These are phyloP conservation scores for Coniochaeta sp. DNA, from an alignment of 2,329 filamentous ascomycete genomes.

Conservation along the genomic window DNA sequence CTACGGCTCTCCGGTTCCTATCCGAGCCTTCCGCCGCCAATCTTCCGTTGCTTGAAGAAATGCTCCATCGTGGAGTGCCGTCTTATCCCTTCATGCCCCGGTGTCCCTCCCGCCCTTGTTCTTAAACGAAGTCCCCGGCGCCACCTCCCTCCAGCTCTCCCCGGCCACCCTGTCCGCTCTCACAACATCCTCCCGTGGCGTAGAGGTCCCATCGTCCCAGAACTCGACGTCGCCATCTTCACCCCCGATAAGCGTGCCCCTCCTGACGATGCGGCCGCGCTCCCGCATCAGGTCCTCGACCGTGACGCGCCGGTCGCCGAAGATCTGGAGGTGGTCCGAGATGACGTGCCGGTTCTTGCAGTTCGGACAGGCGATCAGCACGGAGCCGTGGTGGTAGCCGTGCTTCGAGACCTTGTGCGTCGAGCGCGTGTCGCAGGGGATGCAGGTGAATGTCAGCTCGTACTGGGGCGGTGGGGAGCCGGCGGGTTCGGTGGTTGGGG, in stretches of 20 bases:
- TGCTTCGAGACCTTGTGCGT: conserved; percentile 85
- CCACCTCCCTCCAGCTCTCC: neutral
- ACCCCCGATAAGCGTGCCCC: conserved; percentile 53
- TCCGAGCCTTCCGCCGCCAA: neutral
- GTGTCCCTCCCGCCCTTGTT: conserved; percentile 3
- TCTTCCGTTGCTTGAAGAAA: neutral
- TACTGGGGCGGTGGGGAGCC: conserved; percentile 59
- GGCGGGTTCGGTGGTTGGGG: conserved; percentile 16
- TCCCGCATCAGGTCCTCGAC: conserved; percentile 72
- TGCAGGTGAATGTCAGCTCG: conserved; percentile 86
- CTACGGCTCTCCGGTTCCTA: neutral
- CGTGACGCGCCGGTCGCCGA: conserved; percentile 62
- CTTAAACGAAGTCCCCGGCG: conserved; percentile 20
- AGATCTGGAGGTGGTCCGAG: conserved; percentile 77
- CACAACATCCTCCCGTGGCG: conserved; percentile 13
- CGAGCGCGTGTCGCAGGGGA: conserved; percentile 73
- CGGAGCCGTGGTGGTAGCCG: conserved; percentile 85
- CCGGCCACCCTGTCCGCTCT: neutral
- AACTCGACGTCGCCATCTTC: conserved; percentile 82
- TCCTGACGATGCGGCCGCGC: conserved; percentile 67
- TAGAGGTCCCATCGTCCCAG: conserved; percentile 66
- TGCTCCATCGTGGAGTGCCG: too few relatives aligned
- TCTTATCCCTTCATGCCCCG: neutral
- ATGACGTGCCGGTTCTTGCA: conserved; percentile 90
- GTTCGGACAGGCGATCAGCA: conserved; percentile 78